Conservation (phyloP, 1,139 yeast genomes). For the Casaregolazyma suthepensis region DNA sequence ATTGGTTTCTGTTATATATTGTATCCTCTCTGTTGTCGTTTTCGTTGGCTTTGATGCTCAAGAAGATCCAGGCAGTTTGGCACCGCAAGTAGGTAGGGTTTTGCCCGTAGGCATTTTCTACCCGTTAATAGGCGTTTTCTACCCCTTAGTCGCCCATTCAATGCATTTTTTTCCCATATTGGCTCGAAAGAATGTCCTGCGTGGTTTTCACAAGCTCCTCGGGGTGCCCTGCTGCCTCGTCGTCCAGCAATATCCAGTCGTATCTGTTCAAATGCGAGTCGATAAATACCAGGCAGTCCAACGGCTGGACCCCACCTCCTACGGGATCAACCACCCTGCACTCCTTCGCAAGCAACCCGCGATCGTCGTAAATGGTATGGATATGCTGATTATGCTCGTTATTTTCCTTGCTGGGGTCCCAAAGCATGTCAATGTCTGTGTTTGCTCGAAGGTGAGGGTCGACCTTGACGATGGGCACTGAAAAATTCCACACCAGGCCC, state of each 20-base stretch:
- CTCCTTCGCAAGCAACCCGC: constrained; percentile 17
- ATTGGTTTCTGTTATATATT: constrained; percentile 20
- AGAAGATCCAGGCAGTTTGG: constrained; percentile 12
- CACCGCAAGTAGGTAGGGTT: neutral
- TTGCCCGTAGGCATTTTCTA: no score
- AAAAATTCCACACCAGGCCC: neutral
- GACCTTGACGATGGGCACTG: neutral
- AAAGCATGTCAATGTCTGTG: neutral
- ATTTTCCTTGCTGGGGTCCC: neutral
- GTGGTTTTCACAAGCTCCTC: neutral
- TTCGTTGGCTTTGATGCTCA: constrained; percentile 12
- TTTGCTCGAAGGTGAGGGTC: neutral
- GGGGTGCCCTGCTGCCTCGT: neutral
- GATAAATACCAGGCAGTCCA: constrained; percentile 17
- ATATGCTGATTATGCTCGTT: neutral
- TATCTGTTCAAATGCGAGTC: constrained; percentile 9
- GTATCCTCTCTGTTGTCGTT: constrained; percentile 19
- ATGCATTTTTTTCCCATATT: neutral
- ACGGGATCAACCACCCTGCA: constrained; percentile 22
- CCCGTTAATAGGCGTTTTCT: no score
- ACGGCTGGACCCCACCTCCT: constrained; percentile 22
- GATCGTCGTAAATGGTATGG: constrained; percentile 1
- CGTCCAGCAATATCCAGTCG: neutral
- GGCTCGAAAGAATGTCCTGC: neutral
- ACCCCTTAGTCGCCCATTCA: no score